Evolutionary conservation across 768 basidiomycete species (phyloP), one percentile per base, ranked within the genome.

Genomic region (Leccinum subgranulosum): DNA sequence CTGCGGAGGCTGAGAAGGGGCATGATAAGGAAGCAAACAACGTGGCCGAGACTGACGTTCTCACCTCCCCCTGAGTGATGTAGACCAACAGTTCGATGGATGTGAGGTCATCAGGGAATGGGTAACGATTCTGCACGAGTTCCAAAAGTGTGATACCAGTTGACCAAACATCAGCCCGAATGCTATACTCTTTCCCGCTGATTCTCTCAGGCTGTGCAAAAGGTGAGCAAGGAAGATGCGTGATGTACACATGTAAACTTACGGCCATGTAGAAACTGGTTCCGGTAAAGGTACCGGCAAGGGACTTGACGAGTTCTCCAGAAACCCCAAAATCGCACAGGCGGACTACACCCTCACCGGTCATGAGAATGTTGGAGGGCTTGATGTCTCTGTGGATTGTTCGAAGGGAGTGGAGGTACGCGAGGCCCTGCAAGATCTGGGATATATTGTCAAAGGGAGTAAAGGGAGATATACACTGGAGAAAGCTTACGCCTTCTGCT

Each of bases 251-350:
- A 51, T 23, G 21, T 19, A 11, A 28, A 84, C 95, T 73, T 67
- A 98, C 96, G 63, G 97, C 95, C 96, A 98, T 98, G 75, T 98
- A 99, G 63, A 92, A 90, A 69, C 94, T 94, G 46, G 96, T 98
- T 7, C 97, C 97, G 1, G 96, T 98, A 69, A 98, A 98, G 1
- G 97, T 98, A 54, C 91, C 92, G 15, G 97, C 97, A 60, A 90
- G 74, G 51, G 90, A 93, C 67, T 90, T 86, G 65, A 98, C 86
- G 23, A 99, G 81, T 74, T 97, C 92, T 43, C 96, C 97, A 27
- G 96, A 98, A 19, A 98, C 97, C 31, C 97, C 97, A 69, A 99
- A 99, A 74, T 99, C 97, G 71, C 84, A 87, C 4, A 99, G 80
- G 72, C 94, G 97, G 69, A 98, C 87, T 49, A 93, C 74, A 29